A percentile compares a stretch with the other conserved stretches of the same genome.
These are phyloP conservation scores for Sporormia fimetaria DNA, from an alignment of 495 filamentous ascomycete species.

Conservation along the genomic window DNA sequence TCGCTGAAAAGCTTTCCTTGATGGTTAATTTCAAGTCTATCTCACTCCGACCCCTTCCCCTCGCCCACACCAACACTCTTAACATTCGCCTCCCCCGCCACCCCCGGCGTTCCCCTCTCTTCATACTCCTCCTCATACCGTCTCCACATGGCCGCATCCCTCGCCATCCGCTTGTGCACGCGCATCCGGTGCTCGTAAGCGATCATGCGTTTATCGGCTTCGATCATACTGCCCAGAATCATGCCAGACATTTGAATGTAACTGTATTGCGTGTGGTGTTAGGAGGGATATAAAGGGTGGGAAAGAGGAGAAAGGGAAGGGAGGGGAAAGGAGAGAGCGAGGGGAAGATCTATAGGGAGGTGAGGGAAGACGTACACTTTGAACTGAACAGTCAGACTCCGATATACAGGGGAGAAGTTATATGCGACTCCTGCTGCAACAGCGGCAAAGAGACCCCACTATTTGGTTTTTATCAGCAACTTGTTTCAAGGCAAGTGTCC, in stretches of 20 bases:
- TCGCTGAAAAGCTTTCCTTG: no score
- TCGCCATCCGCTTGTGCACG: conserved; percentile 49
- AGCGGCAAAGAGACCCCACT: conserved; percentile 53
- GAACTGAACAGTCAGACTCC: conserved; percentile 76
- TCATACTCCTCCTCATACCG: conserved; percentile 33
- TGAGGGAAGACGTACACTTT: conserved; percentile 52
- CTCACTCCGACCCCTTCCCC: conserved; percentile 6
- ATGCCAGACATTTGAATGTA: conserved; percentile 82
- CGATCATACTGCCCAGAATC: conserved; percentile 74
- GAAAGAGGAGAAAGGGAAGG: neutral
- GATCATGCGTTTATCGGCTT: conserved; percentile 64
- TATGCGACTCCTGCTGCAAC: conserved; percentile 47
- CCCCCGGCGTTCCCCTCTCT: conserved; percentile 23
- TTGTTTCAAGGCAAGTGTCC: neutral
- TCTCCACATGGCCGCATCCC: conserved; percentile 52
- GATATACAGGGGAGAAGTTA: conserved; percentile 58
- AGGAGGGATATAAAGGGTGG: neutral
- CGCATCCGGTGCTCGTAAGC: conserved; percentile 54
- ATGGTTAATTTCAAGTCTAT: neutral
- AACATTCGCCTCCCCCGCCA: conserved; percentile 23
- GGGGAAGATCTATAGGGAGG: conserved; percentile 1
- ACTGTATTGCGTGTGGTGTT: conserved; percentile 30
- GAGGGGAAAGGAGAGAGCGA: neutral
- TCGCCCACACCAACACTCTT: conserved; percentile 3
- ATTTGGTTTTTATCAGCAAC: conserved; percentile 2